These are phyloP conservation scores for Eucalyptus camaldulensis DNA, from an alignment of 345 rosid species.

Conservation along the genomic window DNA sequence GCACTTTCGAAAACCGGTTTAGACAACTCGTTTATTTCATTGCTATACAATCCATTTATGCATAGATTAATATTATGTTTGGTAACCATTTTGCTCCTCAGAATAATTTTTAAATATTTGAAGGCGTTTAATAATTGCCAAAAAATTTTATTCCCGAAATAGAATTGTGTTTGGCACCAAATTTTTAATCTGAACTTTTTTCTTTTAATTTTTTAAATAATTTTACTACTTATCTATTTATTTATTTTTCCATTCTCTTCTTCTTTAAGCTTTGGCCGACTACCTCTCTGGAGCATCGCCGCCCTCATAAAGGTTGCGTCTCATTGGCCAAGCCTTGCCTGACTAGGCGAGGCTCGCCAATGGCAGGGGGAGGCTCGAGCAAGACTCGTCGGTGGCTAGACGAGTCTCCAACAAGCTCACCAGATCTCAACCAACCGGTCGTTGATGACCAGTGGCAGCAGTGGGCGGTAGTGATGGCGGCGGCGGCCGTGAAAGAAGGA, in stretches of 20 bases:
- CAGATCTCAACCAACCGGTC: rapidly evolving
- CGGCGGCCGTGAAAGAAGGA: too few species aligned
- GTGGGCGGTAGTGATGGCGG: rapidly evolving
- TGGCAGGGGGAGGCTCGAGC: rapidly evolving
- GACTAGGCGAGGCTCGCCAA: rapidly evolving
- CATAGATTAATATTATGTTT: rapidly evolving
- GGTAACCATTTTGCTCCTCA: rapidly evolving
- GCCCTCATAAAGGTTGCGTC: rapidly evolving
- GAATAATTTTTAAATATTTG: too few species aligned
- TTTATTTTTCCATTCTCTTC: too few species aligned
- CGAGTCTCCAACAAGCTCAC: rapidly evolving
- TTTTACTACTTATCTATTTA: too few species aligned
- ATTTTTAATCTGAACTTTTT: too few species aligned
- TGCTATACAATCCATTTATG: background rate
- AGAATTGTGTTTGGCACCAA: too few species aligned
- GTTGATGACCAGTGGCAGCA: rapidly evolving
- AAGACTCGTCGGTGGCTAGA: rapidly evolving
- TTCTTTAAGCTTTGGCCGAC: too few species aligned
- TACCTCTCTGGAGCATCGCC: rapidly evolving
- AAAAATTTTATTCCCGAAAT: rapidly evolving
- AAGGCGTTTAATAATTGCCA: rapidly evolving
- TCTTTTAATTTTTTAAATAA: too few species aligned
- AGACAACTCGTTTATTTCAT: background rate
- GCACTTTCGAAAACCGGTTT: background rate
- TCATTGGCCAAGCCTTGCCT: rapidly evolving